These are phyloP conservation scores for Nakazawaea wyomingensis DNA, from an alignment of 805 yeast genomes.

Conservation along the genomic window DNA sequence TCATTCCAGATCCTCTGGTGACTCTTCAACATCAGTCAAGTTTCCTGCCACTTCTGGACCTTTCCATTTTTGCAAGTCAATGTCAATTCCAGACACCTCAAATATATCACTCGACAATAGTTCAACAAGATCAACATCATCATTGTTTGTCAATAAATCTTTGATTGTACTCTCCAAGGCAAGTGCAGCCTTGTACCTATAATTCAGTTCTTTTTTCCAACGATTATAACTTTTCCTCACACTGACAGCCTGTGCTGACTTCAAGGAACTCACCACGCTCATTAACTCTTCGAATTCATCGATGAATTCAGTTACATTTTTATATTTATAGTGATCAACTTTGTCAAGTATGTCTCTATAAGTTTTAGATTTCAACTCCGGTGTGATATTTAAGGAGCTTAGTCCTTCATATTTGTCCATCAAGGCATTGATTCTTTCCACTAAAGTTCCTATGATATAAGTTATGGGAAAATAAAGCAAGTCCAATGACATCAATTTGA, in stretches of 20 bases:
- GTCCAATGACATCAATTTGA: conserved; percentile 23
- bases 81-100: conserved; percentile 9
- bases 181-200: conserved; percentile 4
- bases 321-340: conserved; percentile 24
- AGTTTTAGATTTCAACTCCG: conserved; percentile 9
- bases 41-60: conserved; percentile 8
- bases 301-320: conserved; percentile 22
- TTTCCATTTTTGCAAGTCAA: conserved; percentile 11
- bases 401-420: conserved; percentile 1
- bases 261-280: neutral
- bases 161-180: conserved; percentile 3
- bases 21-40: conserved; percentile 14
- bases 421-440: conserved; percentile 17
- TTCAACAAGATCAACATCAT: conserved; percentile 2
- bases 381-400: neutral
- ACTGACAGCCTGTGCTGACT: neutral
- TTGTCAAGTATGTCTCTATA: conserved; percentile 23
- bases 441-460: conserved; percentile 15
- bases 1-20: neutral
- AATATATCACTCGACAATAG: conserved; percentile 10
- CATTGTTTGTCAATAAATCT: neutral
- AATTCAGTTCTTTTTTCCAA: conserved; percentile 3
- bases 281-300: conserved; percentile 28
- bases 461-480: conserved; percentile 25
- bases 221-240: neutral